A percentile compares a stretch with the other conserved stretches of the same genome.
Conservation (phyloP, 257 asterid species). For the Solanum raphanifolium region DNA sequence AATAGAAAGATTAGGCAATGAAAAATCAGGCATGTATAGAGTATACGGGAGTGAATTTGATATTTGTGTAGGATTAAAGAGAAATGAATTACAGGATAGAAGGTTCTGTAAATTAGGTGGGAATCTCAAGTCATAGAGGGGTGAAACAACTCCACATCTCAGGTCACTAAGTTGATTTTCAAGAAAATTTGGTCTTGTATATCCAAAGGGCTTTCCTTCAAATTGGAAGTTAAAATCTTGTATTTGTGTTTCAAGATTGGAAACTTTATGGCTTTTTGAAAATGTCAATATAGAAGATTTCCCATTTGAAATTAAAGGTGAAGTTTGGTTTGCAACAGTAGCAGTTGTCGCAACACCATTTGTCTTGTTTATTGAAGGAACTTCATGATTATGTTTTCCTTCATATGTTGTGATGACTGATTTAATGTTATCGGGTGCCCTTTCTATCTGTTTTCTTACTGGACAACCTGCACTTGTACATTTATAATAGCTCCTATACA, state of each 20-base stretch:
- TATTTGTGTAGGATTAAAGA: slow-evolving; percentile 13
- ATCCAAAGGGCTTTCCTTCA: slow-evolving; percentile 31
- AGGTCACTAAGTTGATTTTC: slow-evolving; percentile 24
- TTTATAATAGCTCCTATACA: slow-evolving; percentile 68
- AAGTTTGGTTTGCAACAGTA: neutral
- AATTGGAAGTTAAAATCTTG: slow-evolving; percentile 37
- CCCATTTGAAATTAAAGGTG: slow-evolving; percentile 2
- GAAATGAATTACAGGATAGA: slow-evolving; percentile 8
- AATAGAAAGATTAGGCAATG: slow-evolving; percentile 16
- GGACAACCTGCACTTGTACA: slow-evolving; percentile 69
- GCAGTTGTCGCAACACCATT: neutral
- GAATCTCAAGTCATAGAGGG: slow-evolving; percentile 26
- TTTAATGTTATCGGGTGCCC: slow-evolving; percentile 50
- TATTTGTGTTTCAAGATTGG: slow-evolving; percentile 20
- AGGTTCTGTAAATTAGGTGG: slow-evolving; percentile 20
- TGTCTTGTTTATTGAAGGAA: slow-evolving; percentile 24
- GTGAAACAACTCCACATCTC: slow-evolving; percentile 23
- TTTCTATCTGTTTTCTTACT: slow-evolving; percentile 67
- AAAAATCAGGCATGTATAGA: slow-evolving; percentile 2
- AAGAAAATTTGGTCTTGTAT: slow-evolving; percentile 22
- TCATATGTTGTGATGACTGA: slow-evolving; percentile 70
- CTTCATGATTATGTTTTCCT: slow-evolving; percentile 66
- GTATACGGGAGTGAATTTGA: slow-evolving; percentile 2
- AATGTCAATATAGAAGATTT: neutral
- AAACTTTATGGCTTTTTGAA: neutral